Evolutionary conservation across 352 stramenopile genomes (phyloP).

Genomic region (Pythium plurisporium): DNA sequence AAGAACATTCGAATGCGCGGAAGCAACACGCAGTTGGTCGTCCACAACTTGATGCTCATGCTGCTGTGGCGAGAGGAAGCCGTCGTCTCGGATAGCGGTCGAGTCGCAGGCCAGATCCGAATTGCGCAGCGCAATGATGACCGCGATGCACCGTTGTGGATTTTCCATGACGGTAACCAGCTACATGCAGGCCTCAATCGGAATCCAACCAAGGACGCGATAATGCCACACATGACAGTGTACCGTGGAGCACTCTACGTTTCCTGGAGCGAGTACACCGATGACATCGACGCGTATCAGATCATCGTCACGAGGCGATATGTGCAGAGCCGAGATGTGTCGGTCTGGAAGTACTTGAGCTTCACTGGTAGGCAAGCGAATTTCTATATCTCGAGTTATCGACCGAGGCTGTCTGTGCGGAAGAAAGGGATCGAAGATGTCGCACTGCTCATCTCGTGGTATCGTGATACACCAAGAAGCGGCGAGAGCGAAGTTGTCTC

Average conservation of each 20-base stretch:
- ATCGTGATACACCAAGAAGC: slow-evolving; percentile 36
- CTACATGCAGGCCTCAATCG: slow-evolving; percentile 40
- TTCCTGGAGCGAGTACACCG: slow-evolving; percentile 47
- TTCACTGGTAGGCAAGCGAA: slow-evolving; percentile 24
- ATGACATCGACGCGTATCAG: slow-evolving; percentile 28
- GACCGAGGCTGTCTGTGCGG: slow-evolving; percentile 39
- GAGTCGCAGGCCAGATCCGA: slow-evolving; percentile 44
- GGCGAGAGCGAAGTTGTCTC: slow-evolving; percentile 46
- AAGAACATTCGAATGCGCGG: slow-evolving; percentile 47
- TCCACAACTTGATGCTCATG: slow-evolving; percentile 58
- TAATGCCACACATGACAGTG: slow-evolving; percentile 32
- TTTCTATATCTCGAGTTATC: slow-evolving; percentile 41
- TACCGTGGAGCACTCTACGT: slow-evolving; percentile 60
- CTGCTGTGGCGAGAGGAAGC: slow-evolving; percentile 55
- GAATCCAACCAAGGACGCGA: slow-evolving; percentile 39
- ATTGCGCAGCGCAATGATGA: slow-evolving; percentile 54
- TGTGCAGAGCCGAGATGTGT: slow-evolving; percentile 49
- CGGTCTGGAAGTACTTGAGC: slow-evolving; percentile 47
- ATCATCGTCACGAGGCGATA: slow-evolving; percentile 46
- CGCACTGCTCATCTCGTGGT: slow-evolving; percentile 46
- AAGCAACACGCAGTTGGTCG: slow-evolving; percentile 38
- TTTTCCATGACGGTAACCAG: slow-evolving; percentile 67
- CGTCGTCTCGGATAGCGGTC: slow-evolving; percentile 6
- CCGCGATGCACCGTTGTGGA: slow-evolving; percentile 49
- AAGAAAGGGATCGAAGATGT: slow-evolving; percentile 48